Percentiles rank a stretch among this genome's conserved stretches.
phyloP scores from a whole-genome alignment of 164 flowering plant species.

The Nymphaea thermarum region DNA sequence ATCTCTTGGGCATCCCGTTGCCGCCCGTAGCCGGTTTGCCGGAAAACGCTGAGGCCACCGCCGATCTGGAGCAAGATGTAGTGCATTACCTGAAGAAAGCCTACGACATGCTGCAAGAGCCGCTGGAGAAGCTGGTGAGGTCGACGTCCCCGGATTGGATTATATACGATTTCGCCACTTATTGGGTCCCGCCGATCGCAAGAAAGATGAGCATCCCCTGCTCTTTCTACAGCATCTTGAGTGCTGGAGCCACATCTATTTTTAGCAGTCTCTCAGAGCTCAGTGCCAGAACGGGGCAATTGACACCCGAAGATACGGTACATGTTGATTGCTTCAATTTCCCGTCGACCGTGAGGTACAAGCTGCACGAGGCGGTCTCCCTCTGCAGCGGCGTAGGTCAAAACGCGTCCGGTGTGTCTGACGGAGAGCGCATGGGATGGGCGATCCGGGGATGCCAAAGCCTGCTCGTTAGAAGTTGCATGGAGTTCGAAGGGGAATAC shows the following conservation, averaged over 20 bases:
- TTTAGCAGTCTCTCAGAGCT: conserved; percentile 4
- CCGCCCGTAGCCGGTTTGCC: conserved; percentile 22
- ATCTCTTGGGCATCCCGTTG: conserved; percentile 19
- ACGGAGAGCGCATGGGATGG: conserved; percentile 13
- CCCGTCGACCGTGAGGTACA: conserved; percentile 10
- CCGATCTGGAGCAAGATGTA: conserved; percentile 19
- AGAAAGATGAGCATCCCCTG: conserved; percentile 2
- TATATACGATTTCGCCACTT: background rate
- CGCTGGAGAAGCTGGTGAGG: conserved; percentile 12
- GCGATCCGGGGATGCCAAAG: conserved; percentile 21
- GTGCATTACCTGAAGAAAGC: conserved; percentile 24
- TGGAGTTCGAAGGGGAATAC: conserved; percentile 17
- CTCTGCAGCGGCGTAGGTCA: background rate
- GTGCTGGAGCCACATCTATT: background rate
- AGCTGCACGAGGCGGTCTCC: conserved; percentile 7
- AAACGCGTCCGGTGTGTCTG: conserved; percentile 19
- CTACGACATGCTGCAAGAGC: conserved; percentile 19
- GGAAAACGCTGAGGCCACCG: conserved; percentile 27
- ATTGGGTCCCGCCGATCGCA: conserved; percentile 2
- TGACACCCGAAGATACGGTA: conserved; percentile 14
- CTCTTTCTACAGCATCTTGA: conserved; percentile 5
- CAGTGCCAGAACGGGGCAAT: conserved; percentile 1
- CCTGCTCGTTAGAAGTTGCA: conserved; percentile 28
- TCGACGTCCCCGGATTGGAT: conserved; percentile 3
- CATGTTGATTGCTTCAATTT: conserved; percentile 28